Conservation (phyloP, 2,329 filamentous ascomycete species). For the Pseudopithomyces chartarum region DNA sequence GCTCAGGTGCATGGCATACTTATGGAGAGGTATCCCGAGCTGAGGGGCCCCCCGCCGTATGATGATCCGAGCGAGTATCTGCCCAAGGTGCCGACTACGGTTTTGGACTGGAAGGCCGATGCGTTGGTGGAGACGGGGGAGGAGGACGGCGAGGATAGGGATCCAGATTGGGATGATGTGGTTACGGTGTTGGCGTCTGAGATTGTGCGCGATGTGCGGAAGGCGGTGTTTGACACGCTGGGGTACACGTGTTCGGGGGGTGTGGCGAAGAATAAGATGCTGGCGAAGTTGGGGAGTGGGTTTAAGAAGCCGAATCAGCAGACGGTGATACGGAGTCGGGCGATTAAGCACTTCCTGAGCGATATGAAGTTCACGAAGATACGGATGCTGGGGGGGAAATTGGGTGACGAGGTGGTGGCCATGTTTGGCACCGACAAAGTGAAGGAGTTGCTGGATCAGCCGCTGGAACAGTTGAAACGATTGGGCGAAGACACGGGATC, state of each 20-base stretch:
- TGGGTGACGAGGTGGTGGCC: slow-evolving; percentile 84
- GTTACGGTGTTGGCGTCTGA: slow-evolving; percentile 85
- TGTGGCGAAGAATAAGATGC: slow-evolving; percentile 88
- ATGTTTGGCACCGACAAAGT: slow-evolving; percentile 81
- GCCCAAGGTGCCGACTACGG: slow-evolving; percentile 73
- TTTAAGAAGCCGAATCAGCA: slow-evolving; percentile 94
- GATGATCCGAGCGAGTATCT: slow-evolving; percentile 73
- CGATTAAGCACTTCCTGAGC: slow-evolving; percentile 76
- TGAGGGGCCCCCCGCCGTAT: slow-evolving; percentile 70
- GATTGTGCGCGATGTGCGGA: slow-evolving; percentile 78
- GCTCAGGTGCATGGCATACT: slow-evolving; percentile 79
- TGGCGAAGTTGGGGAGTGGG: slow-evolving; percentile 89
- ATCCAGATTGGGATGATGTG: slow-evolving; percentile 97
- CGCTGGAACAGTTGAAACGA: slow-evolving; percentile 76
- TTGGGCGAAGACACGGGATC: slow-evolving; percentile 82
- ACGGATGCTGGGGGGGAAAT: slow-evolving; percentile 89
- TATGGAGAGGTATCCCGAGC: slow-evolving; percentile 75
- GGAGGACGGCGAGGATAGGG: slow-evolving; percentile 72
- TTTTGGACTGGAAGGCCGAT: slow-evolving; percentile 82
- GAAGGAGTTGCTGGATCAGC: slow-evolving; percentile 72
- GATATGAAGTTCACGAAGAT: slow-evolving; percentile 95
- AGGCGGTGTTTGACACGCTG: slow-evolving; percentile 69
- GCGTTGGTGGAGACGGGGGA: slow-evolving; percentile 79
- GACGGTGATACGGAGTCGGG: slow-evolving; percentile 88
- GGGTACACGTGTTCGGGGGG: slow-evolving; percentile 93